These are phyloP conservation scores for Rosa lucieae DNA, from an alignment of 306 rosid genomes.

Conservation along the genomic window DNA sequence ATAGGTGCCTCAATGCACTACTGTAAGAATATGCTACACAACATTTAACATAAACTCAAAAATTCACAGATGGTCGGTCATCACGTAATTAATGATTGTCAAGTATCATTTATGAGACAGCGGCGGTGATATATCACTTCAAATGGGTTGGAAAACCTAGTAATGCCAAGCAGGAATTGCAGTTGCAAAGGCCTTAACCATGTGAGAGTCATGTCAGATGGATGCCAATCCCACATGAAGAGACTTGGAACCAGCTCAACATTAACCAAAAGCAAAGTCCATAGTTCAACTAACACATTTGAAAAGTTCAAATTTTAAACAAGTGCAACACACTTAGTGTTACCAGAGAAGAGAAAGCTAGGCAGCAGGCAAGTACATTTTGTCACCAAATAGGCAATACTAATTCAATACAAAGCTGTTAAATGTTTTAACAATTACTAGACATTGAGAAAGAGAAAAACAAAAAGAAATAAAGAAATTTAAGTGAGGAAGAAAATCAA, in stretches of 20 bases:
- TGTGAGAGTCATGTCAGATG: not conserved
- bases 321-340: not conserved
- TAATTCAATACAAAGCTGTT: constrained; percentile 53
- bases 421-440: constrained; percentile 41
- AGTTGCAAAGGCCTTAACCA: not conserved
- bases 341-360: not conserved
- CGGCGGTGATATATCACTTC: not conserved
- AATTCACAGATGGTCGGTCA: not conserved
- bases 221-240: not conserved
- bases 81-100: not conserved
- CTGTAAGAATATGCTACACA: not conserved
- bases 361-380: constrained; percentile 13
- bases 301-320: not conserved
- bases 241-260: not conserved
- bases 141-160: not conserved
- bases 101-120: not conserved
- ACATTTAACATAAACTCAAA: not conserved
- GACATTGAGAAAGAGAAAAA: constrained; percentile 14
- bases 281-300: not conserved
- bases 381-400: constrained; percentile 47
- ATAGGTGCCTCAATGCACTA: not conserved
- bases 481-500: constrained; percentile 43
- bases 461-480: constrained; percentile 36
- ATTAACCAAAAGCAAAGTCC: not conserved
- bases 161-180: not conserved